A percentile compares a stretch with the other conserved stretches of the same genome.
phyloP scores from a whole-genome alignment of 2,329 filamentous ascomycete genomes.

The Rachicladosporium sp. region DNA sequence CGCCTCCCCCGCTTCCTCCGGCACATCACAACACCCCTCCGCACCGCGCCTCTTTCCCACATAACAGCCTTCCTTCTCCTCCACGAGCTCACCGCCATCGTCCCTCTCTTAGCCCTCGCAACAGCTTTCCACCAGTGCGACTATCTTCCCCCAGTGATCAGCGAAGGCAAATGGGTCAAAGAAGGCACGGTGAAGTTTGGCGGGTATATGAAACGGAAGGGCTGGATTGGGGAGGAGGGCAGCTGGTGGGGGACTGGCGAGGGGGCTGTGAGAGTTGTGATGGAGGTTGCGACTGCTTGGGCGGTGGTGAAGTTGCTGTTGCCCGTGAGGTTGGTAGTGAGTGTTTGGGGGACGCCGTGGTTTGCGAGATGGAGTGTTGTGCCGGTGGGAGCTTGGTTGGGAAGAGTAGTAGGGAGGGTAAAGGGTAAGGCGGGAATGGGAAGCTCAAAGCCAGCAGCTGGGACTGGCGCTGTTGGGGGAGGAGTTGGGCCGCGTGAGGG shows the following conservation, averaged over 20 bases:
- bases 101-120: conserved; percentile 65
- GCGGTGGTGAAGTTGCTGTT: conserved; percentile 78
- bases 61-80: conserved; percentile 76
- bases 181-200: conserved; percentile 64
- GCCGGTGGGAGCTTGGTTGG: conserved; percentile 32
- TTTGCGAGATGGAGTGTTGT: conserved; percentile 59
- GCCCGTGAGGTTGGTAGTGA: conserved; percentile 61
- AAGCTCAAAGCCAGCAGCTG: conserved; percentile 15
- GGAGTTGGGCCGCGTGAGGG: conserved; percentile 18
- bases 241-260: conserved; percentile 28
- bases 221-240: conserved; percentile 55
- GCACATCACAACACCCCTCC: conserved; percentile 56
- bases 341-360: conserved; percentile 85
- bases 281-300: conserved; percentile 74
- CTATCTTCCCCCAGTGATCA: conserved; percentile 52
- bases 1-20: conserved; percentile 53
- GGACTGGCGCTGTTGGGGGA: conserved; percentile 23
- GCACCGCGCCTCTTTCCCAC: conserved; percentile 68
- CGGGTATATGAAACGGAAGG: conserved; percentile 62
- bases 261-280: conserved; percentile 40
- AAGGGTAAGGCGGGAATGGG: not conserved
- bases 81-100: conserved; percentile 80
- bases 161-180: conserved; percentile 41
- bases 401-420: conserved; percentile 3
- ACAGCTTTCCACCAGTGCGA: conserved; percentile 68